Conservation (phyloP, 345 rosid species). For the Eucalyptus sp. region DNA sequence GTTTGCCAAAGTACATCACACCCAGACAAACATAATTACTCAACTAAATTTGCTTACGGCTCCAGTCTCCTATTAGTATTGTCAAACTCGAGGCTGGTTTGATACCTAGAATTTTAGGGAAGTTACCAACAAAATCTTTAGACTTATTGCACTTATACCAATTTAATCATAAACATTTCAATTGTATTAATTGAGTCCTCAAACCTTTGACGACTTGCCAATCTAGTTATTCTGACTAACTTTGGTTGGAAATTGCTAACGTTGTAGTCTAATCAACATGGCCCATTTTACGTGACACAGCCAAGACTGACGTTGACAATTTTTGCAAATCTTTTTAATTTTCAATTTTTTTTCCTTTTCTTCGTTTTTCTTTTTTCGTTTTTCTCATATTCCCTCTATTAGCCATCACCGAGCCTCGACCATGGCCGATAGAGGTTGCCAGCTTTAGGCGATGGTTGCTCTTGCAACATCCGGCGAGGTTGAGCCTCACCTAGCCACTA, state of each 20-base stretch:
- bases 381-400: neutral
- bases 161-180: neutral
- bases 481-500: neutral
- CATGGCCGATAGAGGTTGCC: neutral
- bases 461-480: neutral
- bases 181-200: neutral
- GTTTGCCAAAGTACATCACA: neutral
- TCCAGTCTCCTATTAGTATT: neutral
- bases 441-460: neutral
- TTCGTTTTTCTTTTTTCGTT: no score
- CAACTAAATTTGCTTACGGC: neutral
- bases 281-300: no score
- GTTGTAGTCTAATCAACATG: neutral
- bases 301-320: no score
- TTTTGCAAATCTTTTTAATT: no score
- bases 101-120: neutral
- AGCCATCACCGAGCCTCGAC: neutral
- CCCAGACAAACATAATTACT: neutral
- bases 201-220: neutral
- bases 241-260: neutral
- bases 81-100: neutral
- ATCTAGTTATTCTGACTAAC: no score
- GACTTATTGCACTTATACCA: neutral
- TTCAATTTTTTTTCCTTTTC: no score
- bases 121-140: neutral